Evolutionary conservation across 192 early-diverging fungal genomes (phyloP).

Genomic region (Backusella tarrabulga): DNA sequence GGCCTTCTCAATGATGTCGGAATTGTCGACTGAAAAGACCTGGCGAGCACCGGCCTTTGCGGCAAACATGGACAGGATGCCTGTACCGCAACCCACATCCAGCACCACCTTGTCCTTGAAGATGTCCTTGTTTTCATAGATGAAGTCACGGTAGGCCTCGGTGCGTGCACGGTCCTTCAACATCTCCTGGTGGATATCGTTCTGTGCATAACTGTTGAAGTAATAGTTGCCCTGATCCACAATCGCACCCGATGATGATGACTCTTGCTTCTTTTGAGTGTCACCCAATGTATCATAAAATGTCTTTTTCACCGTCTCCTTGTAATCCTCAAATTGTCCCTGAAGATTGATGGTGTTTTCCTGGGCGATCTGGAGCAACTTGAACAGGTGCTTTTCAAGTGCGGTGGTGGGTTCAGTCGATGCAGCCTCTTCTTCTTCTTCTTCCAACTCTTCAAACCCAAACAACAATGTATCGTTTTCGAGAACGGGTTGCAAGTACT

Average conservation of each 20-base stretch:
- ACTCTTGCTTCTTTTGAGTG: background rate
- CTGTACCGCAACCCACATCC: conserved; percentile 91
- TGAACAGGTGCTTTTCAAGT: conserved; percentile 56
- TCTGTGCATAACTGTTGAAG: conserved; percentile 98
- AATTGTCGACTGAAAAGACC: conserved; percentile 81
- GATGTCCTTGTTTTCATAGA: conserved; percentile 80
- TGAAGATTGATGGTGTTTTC: conserved; percentile 52
- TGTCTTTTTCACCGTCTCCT: conserved; percentile 63
- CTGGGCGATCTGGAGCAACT: conserved; percentile 52
- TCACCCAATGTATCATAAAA: conserved; percentile 55
- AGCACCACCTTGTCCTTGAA: conserved; percentile 87
- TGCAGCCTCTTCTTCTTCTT: conserved; percentile 45
- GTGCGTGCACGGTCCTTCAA: conserved; percentile 82
- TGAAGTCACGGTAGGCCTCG: conserved; percentile 76
- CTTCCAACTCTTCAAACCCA: conserved; percentile 69
- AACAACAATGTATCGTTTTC: conserved; percentile 59
- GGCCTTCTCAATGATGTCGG: conserved; percentile 82
- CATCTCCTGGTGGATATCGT: conserved; percentile 72
- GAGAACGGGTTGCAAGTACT: conserved; percentile 62
- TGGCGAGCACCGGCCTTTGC: conserved; percentile 81
- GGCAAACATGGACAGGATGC: conserved; percentile 91
- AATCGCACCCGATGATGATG: background rate
- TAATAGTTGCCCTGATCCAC: conserved; percentile 69
- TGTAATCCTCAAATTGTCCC: conserved; percentile 68
- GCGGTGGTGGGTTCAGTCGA: conserved; percentile 38